Percentiles rank a stretch among this genome's conserved stretches.
Evolutionary conservation across 768 basidiomycete genomes (phyloP).

Genomic region (Calocybe cyanea): DNA sequence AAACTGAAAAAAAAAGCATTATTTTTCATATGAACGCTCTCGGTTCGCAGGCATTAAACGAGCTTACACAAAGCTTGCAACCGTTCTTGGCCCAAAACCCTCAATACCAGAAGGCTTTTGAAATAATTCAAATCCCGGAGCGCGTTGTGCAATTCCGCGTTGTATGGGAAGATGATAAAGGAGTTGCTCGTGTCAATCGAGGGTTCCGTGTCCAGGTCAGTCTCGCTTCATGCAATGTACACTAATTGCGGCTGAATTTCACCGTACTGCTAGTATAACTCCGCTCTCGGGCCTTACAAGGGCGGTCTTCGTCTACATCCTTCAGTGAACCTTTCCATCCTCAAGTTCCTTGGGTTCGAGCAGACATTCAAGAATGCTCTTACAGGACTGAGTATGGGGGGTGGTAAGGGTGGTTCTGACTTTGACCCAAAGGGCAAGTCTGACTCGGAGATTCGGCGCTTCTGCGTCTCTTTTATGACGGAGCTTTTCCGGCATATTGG

Average conservation of each 20-base stretch:
- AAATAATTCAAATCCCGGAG: conserved; percentile 56
- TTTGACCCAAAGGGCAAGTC: conserved; percentile 83
- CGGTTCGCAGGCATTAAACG: conserved; percentile 49
- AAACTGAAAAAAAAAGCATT: too few relatives aligned
- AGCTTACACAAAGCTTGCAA: conserved; percentile 59
- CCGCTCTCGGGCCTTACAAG: conserved; percentile 75
- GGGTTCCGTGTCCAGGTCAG: conserved; percentile 71
- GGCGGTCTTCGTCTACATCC: conserved; percentile 78
- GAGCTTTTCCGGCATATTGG: conserved; percentile 75
- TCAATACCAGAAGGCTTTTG: conserved; percentile 63
- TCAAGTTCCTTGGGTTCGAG: conserved; percentile 83
- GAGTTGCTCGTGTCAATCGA: conserved; percentile 61
- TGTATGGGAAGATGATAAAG: conserved; percentile 72
- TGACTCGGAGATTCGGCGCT: conserved; percentile 68
- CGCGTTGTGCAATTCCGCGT: conserved; percentile 67
- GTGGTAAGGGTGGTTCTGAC: conserved; percentile 77
- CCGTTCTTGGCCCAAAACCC: conserved; percentile 67
- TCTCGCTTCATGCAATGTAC: conserved; percentile 1
- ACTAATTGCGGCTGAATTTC: conserved; percentile 1
- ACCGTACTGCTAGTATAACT: conserved; percentile 53
- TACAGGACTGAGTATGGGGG: conserved; percentile 74
- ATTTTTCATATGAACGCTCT: not conserved
- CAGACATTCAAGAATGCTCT: conserved; percentile 81
- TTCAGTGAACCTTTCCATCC: conserved; percentile 75
- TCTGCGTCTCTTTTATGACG: conserved; percentile 69